Evolutionary conservation across 768 basidiomycete species (phyloP).

Genomic region (Suillus sp.): DNA sequence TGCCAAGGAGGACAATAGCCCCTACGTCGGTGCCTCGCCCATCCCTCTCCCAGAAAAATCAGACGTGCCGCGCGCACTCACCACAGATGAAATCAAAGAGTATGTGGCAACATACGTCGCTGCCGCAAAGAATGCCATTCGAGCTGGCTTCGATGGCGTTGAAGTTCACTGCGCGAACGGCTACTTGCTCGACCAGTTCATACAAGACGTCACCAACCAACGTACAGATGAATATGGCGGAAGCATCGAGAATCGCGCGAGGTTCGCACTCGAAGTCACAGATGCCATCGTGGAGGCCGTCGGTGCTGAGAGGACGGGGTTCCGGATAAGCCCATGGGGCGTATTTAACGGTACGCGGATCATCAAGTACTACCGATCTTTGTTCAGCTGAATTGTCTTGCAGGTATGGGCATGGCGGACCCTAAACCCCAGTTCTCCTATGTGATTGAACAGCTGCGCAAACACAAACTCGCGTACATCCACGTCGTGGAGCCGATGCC

Average conservation of each 20-base stretch:
- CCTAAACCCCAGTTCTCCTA: constrained; percentile 58
- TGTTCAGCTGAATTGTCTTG: constrained; percentile 17
- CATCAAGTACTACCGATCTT: neutral
- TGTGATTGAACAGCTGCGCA: constrained; percentile 43
- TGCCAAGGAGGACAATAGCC: constrained; percentile 32
- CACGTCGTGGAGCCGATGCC: constrained; percentile 48
- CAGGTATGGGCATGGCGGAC: constrained; percentile 56
- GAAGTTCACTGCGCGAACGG: constrained; percentile 47
- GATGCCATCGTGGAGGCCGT: constrained; percentile 52
- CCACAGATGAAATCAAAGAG: constrained; percentile 35
- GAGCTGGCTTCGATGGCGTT: constrained; percentile 50
- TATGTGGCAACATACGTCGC: constrained; percentile 32
- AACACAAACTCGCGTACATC: constrained; percentile 49
- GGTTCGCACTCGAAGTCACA: constrained; percentile 58
- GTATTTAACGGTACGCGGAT: constrained; percentile 15
- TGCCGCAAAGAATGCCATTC: constrained; percentile 38
- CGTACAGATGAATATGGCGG: constrained; percentile 73
- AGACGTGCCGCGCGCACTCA: constrained; percentile 22
- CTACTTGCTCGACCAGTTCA: constrained; percentile 61
- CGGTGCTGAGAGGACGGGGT: constrained; percentile 53
- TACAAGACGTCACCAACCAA: constrained; percentile 56
- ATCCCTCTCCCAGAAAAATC: constrained; percentile 24
- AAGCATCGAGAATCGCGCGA: constrained; percentile 56
- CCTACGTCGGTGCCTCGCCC: constrained; percentile 37
- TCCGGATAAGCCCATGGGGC: constrained; percentile 63